Evolutionary conservation across 164 flowering plant species (phyloP).

Genomic region (Magnolia changhungtana): DNA sequence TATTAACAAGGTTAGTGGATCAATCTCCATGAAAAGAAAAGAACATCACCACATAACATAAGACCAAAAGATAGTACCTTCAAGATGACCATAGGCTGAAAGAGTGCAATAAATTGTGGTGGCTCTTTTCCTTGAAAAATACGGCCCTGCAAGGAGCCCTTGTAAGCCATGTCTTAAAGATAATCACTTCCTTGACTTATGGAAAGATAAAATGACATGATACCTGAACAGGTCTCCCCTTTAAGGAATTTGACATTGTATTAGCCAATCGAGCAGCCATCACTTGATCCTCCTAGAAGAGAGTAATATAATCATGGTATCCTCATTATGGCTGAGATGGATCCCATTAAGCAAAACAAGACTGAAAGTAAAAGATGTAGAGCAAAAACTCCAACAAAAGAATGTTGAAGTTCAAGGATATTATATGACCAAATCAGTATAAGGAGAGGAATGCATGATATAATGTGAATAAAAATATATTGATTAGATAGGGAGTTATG

Average conservation of each 20-base stretch:
- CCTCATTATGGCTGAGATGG: not conserved
- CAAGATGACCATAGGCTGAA: conserved; percentile 88
- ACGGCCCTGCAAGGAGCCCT: conserved; percentile 61
- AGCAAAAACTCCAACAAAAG: not conserved
- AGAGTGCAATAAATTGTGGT: conserved; percentile 90
- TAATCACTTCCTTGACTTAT: not conserved
- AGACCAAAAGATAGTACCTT: conserved; percentile 53
- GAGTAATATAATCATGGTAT: conserved; percentile 6
- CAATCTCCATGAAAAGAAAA: not conserved
- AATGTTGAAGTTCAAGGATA: not conserved
- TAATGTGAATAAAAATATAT: not conserved
- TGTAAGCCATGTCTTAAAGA: not conserved
- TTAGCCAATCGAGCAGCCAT: conserved; percentile 72
- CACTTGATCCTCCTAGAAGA: conserved; percentile 77
- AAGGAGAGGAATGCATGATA: not conserved
- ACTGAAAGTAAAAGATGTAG: not conserved
- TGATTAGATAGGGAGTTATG: no score
- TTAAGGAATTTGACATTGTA: conserved; percentile 86
- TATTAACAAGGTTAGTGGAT: not conserved
- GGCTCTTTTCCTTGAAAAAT: conserved; percentile 92
- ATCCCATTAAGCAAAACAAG: not conserved
- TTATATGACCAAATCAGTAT: not conserved
- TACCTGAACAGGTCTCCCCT: conserved; percentile 97
- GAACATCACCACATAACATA: not conserved
- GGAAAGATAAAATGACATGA: conserved; percentile 14